Evolutionary conservation across 352 stramenopile species (phyloP).

Genomic region (Pythium volutum): DNA sequence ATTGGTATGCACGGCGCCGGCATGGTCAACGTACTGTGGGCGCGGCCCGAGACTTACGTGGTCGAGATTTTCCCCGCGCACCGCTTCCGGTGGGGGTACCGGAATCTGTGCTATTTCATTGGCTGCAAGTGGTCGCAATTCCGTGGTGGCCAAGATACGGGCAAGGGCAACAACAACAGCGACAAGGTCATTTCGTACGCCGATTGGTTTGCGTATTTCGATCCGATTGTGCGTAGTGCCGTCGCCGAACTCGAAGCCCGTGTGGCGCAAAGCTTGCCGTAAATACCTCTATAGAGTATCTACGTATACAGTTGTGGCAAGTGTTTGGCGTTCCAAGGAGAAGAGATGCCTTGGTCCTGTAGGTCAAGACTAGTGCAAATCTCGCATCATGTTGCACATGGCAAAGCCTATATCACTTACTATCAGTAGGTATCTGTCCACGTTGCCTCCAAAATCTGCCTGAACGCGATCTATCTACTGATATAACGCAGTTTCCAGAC

Average conservation of each 20-base stretch:
- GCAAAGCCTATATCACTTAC: too few relatives aligned
- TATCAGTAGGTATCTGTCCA: too few relatives aligned
- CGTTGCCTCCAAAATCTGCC: too few relatives aligned
- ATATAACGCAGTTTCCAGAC: too few relatives aligned
- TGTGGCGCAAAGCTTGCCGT: background rate
- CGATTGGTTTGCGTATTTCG: constrained; percentile 54
- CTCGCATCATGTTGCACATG: too few relatives aligned
- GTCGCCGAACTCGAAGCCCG: background rate
- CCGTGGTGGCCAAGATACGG: constrained; percentile 30
- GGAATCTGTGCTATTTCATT: constrained; percentile 72
- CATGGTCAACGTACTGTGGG: constrained; percentile 73
- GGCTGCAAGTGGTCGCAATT: constrained; percentile 61
- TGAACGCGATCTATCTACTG: too few relatives aligned
- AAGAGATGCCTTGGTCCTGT: too few relatives aligned
- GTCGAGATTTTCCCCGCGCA: constrained; percentile 73
- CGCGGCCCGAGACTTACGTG: constrained; percentile 46
- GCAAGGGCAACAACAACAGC: constrained; percentile 39
- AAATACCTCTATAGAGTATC: too few relatives aligned
- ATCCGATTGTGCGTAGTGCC: constrained; percentile 29
- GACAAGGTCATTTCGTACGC: constrained; percentile 49
- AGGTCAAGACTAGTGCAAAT: too few relatives aligned
- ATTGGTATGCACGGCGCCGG: constrained; percentile 82
- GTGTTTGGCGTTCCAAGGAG: too few relatives aligned
- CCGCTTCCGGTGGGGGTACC: constrained; percentile 60
- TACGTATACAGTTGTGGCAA: too few relatives aligned